A percentile compares a stretch with the other conserved stretches of the same genome.
Conservation (phyloP, 306 rosid species). For the Lablab purpureus region DNA sequence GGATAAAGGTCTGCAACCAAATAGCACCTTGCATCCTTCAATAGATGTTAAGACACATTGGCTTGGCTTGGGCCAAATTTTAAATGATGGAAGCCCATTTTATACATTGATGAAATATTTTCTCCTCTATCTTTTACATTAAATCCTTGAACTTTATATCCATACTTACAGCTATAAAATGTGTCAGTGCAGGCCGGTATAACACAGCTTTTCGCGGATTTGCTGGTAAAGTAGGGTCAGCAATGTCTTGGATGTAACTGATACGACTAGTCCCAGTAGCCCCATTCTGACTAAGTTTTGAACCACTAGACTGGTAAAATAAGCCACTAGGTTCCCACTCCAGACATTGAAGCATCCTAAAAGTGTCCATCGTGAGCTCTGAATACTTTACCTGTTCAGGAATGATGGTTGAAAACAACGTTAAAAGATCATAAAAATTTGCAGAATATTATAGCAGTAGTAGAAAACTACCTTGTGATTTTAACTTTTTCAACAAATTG, state of each 20-base stretch:
- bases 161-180: constrained; percentile 91
- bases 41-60: not conserved
- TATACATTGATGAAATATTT: not conserved
- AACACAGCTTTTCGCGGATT: constrained; percentile 92
- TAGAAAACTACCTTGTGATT: constrained; percentile 1
- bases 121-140: not conserved
- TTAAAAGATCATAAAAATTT: constrained; percentile 34
- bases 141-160: constrained; percentile 31
- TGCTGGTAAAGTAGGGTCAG: constrained; percentile 89
- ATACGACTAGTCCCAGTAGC: constrained; percentile 64
- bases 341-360: constrained; percentile 95
- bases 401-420: constrained; percentile 33
- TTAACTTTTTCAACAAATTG: constrained; percentile 18
- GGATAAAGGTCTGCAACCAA: not conserved
- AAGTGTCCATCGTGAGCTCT: constrained; percentile 92
- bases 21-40: not conserved
- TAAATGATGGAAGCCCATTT: not conserved
- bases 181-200: constrained; percentile 82
- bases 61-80: not conserved
- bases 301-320: constrained; percentile 68
- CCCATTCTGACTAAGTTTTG: constrained; percentile 76
- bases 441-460: constrained; percentile 8
- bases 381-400: constrained; percentile 83
- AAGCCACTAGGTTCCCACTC: constrained; percentile 99
- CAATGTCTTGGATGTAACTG: constrained; percentile 79